These are phyloP conservation scores for Mariannaea sp. DNA, from an alignment of 2,329 filamentous ascomycete genomes.

Conservation along the genomic window DNA sequence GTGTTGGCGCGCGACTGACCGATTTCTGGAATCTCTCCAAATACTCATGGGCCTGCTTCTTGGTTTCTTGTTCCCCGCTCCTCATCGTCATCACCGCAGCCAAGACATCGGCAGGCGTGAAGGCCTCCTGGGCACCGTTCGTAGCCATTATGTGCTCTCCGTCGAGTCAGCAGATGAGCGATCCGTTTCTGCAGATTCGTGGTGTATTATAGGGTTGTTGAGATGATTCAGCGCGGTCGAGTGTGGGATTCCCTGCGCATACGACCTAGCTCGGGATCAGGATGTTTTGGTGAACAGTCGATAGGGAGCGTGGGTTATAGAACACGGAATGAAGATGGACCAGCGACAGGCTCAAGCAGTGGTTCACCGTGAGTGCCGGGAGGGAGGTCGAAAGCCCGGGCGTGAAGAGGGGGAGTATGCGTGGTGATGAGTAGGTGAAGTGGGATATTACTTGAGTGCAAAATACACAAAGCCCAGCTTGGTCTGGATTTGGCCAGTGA, in stretches of 20 bases:
- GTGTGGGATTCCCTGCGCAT: slow-evolving; percentile 32
- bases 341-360: slow-evolving; percentile 15
- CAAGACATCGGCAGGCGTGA: slow-evolving; percentile 76
- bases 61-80: slow-evolving; percentile 78
- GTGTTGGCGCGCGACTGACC: slow-evolving; percentile 52
- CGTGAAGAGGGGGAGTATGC: slow-evolving; percentile 20
- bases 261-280: slow-evolving; percentile 27
- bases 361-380: slow-evolving; percentile 14
- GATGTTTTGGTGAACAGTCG: slow-evolving; percentile 9
- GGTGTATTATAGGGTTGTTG: slow-evolving; percentile 10
- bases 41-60: slow-evolving; percentile 89
- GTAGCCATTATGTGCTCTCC: slow-evolving; percentile 63
- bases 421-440: slow-evolving; percentile 29
- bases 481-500: slow-evolving; percentile 25
- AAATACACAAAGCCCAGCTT: slow-evolving; percentile 38
- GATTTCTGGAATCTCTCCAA: slow-evolving; percentile 98
- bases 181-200: slow-evolving; percentile 8
- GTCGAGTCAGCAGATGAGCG: slow-evolving; percentile 15
- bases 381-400: slow-evolving; percentile 19
- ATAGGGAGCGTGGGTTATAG: slow-evolving; percentile 16
- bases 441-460: slow-evolving; percentile 36
- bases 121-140: slow-evolving; percentile 69
- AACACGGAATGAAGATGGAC: slow-evolving; percentile 11
- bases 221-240: slow-evolving; percentile 31
- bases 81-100: slow-evolving; percentile 92